These are phyloP conservation scores for Brettanomyces naardenensis DNA, from an alignment of 805 yeast genomes.

Conservation along the genomic window DNA sequence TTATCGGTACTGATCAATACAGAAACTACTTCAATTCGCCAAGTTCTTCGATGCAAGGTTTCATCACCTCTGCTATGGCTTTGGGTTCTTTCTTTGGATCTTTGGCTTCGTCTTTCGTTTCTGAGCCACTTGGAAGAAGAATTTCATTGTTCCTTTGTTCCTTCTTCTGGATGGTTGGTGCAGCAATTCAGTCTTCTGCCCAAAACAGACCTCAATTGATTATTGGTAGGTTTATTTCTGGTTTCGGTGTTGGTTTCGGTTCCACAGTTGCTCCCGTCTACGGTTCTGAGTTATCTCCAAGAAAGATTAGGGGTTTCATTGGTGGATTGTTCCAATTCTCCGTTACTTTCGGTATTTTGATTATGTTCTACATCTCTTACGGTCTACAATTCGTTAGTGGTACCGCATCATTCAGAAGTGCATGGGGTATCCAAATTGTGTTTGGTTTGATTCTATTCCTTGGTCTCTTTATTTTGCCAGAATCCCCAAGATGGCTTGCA, in stretches of 20 bases:
- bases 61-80: constrained; percentile 69
- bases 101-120: constrained; percentile 38
- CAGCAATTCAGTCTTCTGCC: constrained; percentile 16
- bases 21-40: constrained; percentile 45
- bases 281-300: constrained; percentile 84
- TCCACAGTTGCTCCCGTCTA: constrained; percentile 83
- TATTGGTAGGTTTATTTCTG: constrained; percentile 71
- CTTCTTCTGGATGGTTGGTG: constrained; percentile 21
- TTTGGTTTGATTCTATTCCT: constrained; percentile 56
- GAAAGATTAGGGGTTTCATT: constrained; percentile 74
- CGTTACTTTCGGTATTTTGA: constrained; percentile 78
- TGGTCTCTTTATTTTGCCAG: constrained; percentile 76
- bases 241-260: constrained; percentile 78
- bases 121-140: constrained; percentile 40
- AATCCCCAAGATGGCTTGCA: constrained; percentile 82
- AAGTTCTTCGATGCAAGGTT: constrained; percentile 53
- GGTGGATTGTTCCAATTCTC: constrained; percentile 79
- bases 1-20: constrained; percentile 45
- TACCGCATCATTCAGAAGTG: constrained; percentile 68
- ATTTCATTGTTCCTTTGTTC: constrained; percentile 23
- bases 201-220: constrained; percentile 36
- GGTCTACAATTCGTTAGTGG: constrained; percentile 56
- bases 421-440: constrained; percentile 65
- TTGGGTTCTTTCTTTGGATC: constrained; percentile 73
- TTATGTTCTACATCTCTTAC: constrained; percentile 82